Conservation (phyloP, 768 basidiomycete species). For the Tricholoma furcatifolium region DNA sequence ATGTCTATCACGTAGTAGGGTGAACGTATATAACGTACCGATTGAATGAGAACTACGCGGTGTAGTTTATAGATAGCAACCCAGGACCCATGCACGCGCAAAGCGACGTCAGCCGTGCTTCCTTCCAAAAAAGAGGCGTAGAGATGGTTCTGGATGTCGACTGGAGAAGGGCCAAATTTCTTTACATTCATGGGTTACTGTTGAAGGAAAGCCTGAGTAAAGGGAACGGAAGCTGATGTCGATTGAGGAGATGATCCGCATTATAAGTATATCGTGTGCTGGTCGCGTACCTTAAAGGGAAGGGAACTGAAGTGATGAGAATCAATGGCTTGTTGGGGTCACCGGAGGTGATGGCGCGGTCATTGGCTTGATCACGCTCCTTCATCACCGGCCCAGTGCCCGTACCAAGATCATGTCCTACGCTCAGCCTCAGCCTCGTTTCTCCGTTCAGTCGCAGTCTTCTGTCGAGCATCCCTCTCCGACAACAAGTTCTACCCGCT, state of each 20-base stretch:
- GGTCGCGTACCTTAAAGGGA: background rate
- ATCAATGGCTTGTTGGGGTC: too few relatives aligned
- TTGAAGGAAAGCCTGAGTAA: background rate
- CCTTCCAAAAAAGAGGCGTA: slow-evolving; percentile 72
- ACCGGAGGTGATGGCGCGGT: background rate
- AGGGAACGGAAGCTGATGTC: slow-evolving; percentile 3
- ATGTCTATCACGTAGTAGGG: background rate
- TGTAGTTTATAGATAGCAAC: slow-evolving; percentile 76
- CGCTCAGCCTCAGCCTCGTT: slow-evolving; percentile 62
- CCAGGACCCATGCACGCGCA: slow-evolving; percentile 68
- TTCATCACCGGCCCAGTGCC: background rate
- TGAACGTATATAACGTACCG: slow-evolving; percentile 44
- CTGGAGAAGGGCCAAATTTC: slow-evolving; percentile 44
- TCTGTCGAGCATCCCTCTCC: slow-evolving; percentile 54
- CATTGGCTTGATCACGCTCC: background rate
- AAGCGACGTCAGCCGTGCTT: slow-evolving; percentile 74
- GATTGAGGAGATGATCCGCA: background rate
- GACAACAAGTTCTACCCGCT: slow-evolving; percentile 61
- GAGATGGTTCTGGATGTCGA: slow-evolving; percentile 70
- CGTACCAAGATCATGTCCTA: slow-evolving; percentile 40
- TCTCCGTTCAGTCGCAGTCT: slow-evolving; percentile 61
- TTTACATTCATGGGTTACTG: slow-evolving; percentile 29
- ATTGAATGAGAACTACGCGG: slow-evolving; percentile 84
- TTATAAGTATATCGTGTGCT: background rate
- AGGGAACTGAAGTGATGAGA: too few relatives aligned